Evolutionary conservation across 345 rosid genomes (phyloP).

Genomic region (Hibiscus mutabilis): DNA sequence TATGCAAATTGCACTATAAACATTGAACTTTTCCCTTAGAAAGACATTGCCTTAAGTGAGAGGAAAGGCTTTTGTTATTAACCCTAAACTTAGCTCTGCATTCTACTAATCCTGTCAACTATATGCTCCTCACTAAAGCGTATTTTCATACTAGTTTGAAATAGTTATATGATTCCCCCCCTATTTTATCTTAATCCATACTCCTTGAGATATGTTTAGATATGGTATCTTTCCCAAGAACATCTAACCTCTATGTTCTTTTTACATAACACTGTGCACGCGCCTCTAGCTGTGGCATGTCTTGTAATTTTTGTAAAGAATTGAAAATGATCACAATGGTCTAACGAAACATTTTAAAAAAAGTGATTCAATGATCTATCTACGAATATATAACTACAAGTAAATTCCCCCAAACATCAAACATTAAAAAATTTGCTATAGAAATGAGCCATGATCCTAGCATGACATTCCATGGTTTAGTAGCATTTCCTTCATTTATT

Average conservation of each 20-base stretch:
- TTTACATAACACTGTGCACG: background rate
- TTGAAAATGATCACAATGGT: background rate
- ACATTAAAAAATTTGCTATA: background rate
- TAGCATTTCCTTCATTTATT: background rate
- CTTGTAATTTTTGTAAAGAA: background rate
- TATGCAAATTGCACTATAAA: background rate
- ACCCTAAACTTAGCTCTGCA: background rate
- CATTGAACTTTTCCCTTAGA: background rate
- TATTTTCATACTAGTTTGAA: background rate
- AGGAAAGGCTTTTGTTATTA: background rate
- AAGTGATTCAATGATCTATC: background rate
- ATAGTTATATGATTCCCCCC: background rate
- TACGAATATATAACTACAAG: background rate
- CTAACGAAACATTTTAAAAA: background rate
- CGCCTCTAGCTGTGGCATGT: too few species aligned
- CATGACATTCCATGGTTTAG: background rate
- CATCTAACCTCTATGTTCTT: background rate
- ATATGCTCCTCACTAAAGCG: background rate
- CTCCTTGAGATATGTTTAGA: background rate
- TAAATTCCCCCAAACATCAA: background rate
- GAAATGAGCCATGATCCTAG: background rate
- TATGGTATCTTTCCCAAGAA: background rate
- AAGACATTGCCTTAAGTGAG: background rate
- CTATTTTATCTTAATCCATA: background rate
- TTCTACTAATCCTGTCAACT: background rate